These are phyloP conservation scores for Ophiostoma fasciatum DNA, from an alignment of 2,329 filamentous ascomycete genomes.

Conservation along the genomic window DNA sequence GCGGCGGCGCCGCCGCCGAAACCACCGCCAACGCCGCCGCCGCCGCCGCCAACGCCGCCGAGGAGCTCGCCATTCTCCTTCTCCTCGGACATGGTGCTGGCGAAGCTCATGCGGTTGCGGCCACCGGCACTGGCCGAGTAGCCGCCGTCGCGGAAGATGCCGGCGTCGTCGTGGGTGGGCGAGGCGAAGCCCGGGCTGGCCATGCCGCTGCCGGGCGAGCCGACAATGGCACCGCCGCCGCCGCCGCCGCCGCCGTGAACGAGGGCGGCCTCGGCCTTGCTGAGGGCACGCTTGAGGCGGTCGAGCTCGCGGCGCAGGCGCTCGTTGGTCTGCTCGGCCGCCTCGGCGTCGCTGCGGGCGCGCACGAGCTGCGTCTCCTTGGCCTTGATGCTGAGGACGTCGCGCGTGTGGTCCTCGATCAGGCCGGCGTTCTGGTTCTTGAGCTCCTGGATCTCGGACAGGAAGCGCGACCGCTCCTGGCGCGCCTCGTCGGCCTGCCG, in stretches of 20 bases:
- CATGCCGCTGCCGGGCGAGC: conserved; percentile 9
- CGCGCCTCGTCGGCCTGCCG: conserved; percentile 67
- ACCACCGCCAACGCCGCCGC: too few species aligned
- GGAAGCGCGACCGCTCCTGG: conserved; percentile 65
- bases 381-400: conserved; percentile 91
- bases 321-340: conserved; percentile 73
- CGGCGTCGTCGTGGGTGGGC: conserved; percentile 41
- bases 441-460: conserved; percentile 80
- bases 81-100: conserved; percentile 56
- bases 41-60: conserved; percentile 4
- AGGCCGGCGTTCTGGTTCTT: conserved; percentile 94
- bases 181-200: conserved; percentile 28
- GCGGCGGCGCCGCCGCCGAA: too few species aligned
- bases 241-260: conserved; percentile 1
- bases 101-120: conserved; percentile 44
- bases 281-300: conserved; percentile 75
- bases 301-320: conserved; percentile 80
- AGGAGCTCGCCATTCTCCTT: conserved; percentile 51
- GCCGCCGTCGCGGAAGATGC: conserved; percentile 41
- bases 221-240: conserved; percentile 3
- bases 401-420: conserved; percentile 92
- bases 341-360: conserved; percentile 77
- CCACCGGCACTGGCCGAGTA: conserved; percentile 20
- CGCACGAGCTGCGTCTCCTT: conserved; percentile 96
- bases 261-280: conserved; percentile 36